Conservation (phyloP, 164 flowering plant genomes). For the Magnolia changhungtana region DNA sequence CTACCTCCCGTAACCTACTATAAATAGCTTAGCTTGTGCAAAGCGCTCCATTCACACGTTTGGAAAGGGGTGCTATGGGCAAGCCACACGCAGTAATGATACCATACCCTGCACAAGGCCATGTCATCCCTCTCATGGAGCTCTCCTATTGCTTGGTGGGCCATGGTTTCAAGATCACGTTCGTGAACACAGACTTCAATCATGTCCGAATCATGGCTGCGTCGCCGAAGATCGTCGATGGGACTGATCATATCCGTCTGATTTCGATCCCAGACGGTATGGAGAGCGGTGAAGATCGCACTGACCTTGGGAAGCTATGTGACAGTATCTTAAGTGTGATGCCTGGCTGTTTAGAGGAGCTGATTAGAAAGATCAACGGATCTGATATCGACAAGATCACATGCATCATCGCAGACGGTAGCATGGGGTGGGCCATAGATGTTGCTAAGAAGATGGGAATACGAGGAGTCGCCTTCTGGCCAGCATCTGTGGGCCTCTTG, state of each 20-base stretch:
- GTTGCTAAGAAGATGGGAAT: conserved; percentile 20
- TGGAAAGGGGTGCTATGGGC: conserved; percentile 7
- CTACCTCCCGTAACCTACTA: too few species aligned
- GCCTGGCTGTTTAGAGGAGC: conserved; percentile 14
- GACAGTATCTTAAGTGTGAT: neutral
- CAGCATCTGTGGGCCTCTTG: neutral
- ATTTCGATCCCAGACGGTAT: conserved; percentile 20
- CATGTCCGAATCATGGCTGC: neutral
- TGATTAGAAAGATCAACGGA: conserved; percentile 11
- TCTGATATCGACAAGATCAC: conserved; percentile 2
- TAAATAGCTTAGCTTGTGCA: neutral
- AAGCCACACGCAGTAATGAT: conserved; percentile 24
- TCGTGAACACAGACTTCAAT: conserved; percentile 12
- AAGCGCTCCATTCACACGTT: neutral
- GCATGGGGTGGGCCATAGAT: conserved; percentile 6
- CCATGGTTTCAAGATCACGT: conserved; percentile 21
- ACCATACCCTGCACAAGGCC: conserved; percentile 30
- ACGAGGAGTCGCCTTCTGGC: conserved; percentile 8
- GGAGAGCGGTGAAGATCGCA: conserved; percentile 6
- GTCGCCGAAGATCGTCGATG: neutral
- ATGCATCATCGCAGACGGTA: conserved; percentile 15
- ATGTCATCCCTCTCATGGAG: conserved; percentile 25
- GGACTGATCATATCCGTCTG: conserved; percentile 1
- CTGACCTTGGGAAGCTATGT: neutral
- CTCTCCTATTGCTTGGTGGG: conserved; percentile 25